Evolutionary conservation across 352 stramenopile species (phyloP).

Genomic region (Phytophthora boehmeriae): DNA sequence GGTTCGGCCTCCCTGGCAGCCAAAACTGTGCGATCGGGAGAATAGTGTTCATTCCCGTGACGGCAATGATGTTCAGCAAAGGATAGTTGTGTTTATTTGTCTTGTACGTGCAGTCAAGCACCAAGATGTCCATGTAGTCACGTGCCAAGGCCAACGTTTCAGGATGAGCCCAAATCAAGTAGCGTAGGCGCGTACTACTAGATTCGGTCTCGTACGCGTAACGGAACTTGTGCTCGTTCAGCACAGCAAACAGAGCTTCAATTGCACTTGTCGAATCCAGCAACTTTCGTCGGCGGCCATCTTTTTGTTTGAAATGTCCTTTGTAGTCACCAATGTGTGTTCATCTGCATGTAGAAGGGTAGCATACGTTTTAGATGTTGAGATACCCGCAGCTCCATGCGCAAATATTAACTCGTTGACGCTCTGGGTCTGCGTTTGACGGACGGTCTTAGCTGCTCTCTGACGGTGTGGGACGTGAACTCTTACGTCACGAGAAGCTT

Average conservation of each 20-base stretch:
- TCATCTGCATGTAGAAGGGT: not conserved
- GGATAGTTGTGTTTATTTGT: slow-evolving; percentile 8
- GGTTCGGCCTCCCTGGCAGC: slow-evolving; percentile 12
- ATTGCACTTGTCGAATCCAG: not conserved
- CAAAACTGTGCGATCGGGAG: slow-evolving; percentile 11
- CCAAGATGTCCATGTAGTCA: slow-evolving; percentile 8
- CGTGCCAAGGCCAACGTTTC: not conserved
- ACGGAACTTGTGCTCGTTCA: not conserved
- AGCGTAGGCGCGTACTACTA: not conserved
- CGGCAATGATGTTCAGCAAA: not conserved
- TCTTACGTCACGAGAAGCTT: not conserved
- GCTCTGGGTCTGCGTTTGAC: too few relatives aligned
- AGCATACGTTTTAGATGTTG: slow-evolving; percentile 7
- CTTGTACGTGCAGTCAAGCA: slow-evolving; percentile 21
- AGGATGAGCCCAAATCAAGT: slow-evolving; percentile 17
- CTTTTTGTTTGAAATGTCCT: slow-evolving; percentile 9
- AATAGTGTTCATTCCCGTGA: slow-evolving; percentile 15
- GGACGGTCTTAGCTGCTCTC: not conserved
- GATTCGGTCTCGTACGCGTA: slow-evolving; percentile 2
- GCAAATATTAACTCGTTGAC: too few relatives aligned
- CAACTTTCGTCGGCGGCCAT: not conserved
- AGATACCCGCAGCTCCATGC: slow-evolving; percentile 2
- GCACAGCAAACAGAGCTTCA: not conserved
- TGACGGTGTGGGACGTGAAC: not conserved
- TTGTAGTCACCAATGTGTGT: not conserved